Evolutionary conservation across 805 yeast species (phyloP), one percentile per base, ranked within the genome.

Genomic region (Lachancea dasiensis): DNA sequence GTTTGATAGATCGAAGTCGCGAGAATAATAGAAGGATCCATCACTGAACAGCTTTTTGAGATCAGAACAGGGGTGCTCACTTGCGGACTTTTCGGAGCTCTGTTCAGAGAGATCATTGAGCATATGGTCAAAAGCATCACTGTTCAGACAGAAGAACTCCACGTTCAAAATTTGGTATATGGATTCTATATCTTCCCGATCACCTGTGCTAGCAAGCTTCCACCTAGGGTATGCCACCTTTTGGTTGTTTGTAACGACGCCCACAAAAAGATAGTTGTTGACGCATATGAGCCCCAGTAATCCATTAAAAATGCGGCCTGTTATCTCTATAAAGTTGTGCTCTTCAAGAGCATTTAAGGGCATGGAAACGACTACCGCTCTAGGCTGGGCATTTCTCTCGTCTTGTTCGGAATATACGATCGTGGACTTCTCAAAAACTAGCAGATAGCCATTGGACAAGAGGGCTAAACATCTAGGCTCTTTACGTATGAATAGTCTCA

Each of bases 21-120:
- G 78, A 18, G 96, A 84, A 62, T 79, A 92, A 61, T 85, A 89
- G 56, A 90, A 92, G 1, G 89, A 77, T 2, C 97, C 97, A 54
- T 81, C 83, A 22, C 78, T 67, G 34, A 90, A 67, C 28, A 90
- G 66, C 56, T 83, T 87, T 44, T 80, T 73, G 27, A 89, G 57
- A 34, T 78, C 81, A 14, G 73, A 73, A 52, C 97, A 87, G 0
- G 97, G 97, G 55, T 87, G 95, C 41, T 74, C 80, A 30, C 51
- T 48, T 3, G 63, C 55, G 19, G 56, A 53, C 34, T 55, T 63
- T n/a, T 60, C 61, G 24, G 48, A 45, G 31, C 44, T 50, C 31
- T 49, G 48, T 40, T 53, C 52, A 2, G 52, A 35, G 29, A 45
- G 38, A 29, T 50, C 58, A 34, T 47, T 54, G 31, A 41, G 52